Evolutionary conservation across 169 alveolate genomes (phyloP).

Genomic region (Eimeria necatrix): DNA sequence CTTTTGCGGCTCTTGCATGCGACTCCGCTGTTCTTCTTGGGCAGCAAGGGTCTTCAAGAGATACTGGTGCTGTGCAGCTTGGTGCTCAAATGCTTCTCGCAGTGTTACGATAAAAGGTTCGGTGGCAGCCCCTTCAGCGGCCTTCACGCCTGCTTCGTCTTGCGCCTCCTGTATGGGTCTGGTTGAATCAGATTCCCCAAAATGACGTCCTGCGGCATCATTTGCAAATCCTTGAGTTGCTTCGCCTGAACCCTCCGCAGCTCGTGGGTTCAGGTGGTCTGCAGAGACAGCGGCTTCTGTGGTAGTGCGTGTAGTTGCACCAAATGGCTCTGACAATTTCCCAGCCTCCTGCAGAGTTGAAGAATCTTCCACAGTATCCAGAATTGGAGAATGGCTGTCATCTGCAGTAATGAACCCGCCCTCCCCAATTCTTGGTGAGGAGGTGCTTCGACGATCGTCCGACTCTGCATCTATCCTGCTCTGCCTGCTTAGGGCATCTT

Average conservation of each 20-base stretch:
- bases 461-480: background rate
- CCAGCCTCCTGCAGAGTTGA: background rate
- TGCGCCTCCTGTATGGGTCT: background rate
- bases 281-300: too few species aligned
- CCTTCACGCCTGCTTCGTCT: background rate
- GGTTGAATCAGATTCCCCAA: too few species aligned
- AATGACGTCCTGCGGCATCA: too few species aligned
- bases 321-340: too few species aligned
- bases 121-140: background rate
- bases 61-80: background rate
- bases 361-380: background rate
- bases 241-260: background rate
- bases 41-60: background rate
- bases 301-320: too few species aligned
- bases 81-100: background rate
- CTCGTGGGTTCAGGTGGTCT: background rate
- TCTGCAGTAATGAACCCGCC: slow-evolving; percentile 4
- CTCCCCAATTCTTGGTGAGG: background rate
- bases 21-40: slow-evolving; percentile 14
- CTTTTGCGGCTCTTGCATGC: slow-evolving; percentile 37
- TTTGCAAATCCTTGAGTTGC: background rate
- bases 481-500: background rate
- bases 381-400: background rate
- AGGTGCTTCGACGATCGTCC: background rate
- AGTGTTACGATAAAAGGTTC: background rate